Evolutionary conservation across 805 yeast genomes (phyloP), one percentile per base, ranked within the genome.

Genomic region (Pichia paraexigua): DNA sequence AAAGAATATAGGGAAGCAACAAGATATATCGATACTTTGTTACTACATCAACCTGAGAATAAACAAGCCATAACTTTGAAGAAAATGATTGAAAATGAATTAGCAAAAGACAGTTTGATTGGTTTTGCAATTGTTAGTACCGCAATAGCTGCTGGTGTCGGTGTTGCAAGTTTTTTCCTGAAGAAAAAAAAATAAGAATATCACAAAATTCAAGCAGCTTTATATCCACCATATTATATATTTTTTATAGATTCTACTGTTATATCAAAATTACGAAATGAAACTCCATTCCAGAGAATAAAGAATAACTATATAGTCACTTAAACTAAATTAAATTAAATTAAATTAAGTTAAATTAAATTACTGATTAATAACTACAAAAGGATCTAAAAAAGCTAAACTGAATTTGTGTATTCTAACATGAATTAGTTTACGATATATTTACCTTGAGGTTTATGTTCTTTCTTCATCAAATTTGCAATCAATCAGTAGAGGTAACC

Each of bases 111-210:
- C 63, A 96, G 97, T 0, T 72, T 92, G 51, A 78, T 89, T 53
- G 98, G 98, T 1, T 71, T 92, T 49, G 96, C 96, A 0, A 74
- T 94, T 27, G 83, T 89, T 0, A 87, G 95, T 25, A 96, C 97
- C 20, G 81, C 82, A 4, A 73, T 92, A 45, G 97, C 97, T 1
- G 76, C 87, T 3, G 94, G 92, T 6, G 87, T 91, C 0, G 91
- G 68, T 37, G 47, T 64, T 24, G 64, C 67, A 12, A 56, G 66
- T 41, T 43, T 41, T 43, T 52, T 52, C n/a, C 13, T 48, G 35
- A 52, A 25, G 37, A 46, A 49, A 18, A 42, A 52, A 12, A 51
- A 42, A 35, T 51, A 30, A 41, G 30, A 40, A 11, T 11, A 20
- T 7, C 15, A 40, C 17, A 6, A 21, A 3, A 3, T 40, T n/a